A percentile compares a stretch with the other conserved stretches of the same genome.
These are phyloP conservation scores for Cystobasidium slooffiae DNA, from an alignment of 1,284 basidiomycete species.

Conservation along the genomic window DNA sequence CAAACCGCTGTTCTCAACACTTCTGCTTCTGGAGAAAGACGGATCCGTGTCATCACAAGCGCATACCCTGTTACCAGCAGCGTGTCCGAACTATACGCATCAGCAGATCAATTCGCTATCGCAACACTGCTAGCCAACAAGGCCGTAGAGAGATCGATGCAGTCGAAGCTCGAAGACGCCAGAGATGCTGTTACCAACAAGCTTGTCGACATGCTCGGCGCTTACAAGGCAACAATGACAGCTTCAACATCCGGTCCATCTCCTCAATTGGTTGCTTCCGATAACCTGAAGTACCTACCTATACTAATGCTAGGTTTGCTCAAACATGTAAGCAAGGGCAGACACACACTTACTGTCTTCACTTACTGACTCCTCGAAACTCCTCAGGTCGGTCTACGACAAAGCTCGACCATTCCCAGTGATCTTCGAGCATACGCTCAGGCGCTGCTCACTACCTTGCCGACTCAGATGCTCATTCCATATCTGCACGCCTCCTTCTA, in stretches of 20 bases:
- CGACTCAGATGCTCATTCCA: slow-evolving; percentile 86
- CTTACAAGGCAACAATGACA: slow-evolving; percentile 97
- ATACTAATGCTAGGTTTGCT: slow-evolving; percentile 84
- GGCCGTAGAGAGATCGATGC: slow-evolving; percentile 89
- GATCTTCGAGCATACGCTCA: slow-evolving; percentile 96
- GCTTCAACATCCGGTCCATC: slow-evolving; percentile 87
- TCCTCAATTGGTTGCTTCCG: slow-evolving; percentile 87
- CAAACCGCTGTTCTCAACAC: slow-evolving; percentile 97
- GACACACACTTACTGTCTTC: not conserved
- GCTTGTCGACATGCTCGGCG: slow-evolving; percentile 83
- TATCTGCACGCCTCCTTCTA: slow-evolving; percentile 96
- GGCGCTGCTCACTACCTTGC: slow-evolving; percentile 85
- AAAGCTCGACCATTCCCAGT: slow-evolving; percentile 93
- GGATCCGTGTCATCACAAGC: slow-evolving; percentile 92
- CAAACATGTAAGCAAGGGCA: slow-evolving; percentile 76
- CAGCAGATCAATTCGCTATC: slow-evolving; percentile 91
- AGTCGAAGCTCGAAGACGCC: slow-evolving; percentile 86
- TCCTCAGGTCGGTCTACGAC: slow-evolving; percentile 80
- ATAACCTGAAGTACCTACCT: slow-evolving; percentile 93
- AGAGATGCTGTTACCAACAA: slow-evolving; percentile 89
- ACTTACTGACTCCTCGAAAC: not conserved
- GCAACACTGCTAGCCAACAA: slow-evolving; percentile 91
- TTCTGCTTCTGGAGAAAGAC: slow-evolving; percentile 89
- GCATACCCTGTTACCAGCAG: slow-evolving; percentile 91
- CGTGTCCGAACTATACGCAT: slow-evolving; percentile 91